Evolutionary conservation across 2,329 filamentous ascomycete genomes (phyloP).

Genomic region (Pyricularia sp.): DNA sequence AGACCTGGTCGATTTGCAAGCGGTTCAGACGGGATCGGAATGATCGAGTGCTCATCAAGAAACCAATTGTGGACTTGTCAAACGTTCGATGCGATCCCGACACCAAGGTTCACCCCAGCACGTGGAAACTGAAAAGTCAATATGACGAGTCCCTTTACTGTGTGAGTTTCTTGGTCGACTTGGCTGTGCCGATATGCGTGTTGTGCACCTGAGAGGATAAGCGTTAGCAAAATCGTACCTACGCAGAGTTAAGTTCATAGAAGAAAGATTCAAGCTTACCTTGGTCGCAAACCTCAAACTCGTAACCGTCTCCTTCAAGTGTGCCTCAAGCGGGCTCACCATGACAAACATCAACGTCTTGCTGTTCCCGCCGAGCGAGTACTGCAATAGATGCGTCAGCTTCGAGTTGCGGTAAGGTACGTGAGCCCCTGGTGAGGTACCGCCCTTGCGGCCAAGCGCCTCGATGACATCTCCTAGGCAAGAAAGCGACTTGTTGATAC

Average conservation of each 20-base stretch:
- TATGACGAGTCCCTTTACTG: conserved; percentile 18
- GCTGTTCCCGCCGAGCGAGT: conserved; percentile 85
- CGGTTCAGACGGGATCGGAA: background rate
- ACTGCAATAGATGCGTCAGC: conserved; percentile 89
- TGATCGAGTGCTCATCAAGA: background rate
- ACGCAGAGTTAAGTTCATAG: conserved; percentile 8
- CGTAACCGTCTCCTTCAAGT: conserved; percentile 84
- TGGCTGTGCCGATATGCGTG: conserved; percentile 84
- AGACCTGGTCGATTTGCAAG: background rate
- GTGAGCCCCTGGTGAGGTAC: conserved; percentile 35
- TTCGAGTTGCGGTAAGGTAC: conserved; percentile 95
- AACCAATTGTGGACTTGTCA: background rate
- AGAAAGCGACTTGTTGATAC: conserved; percentile 89
- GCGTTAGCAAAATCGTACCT: background rate
- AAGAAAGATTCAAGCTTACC: conserved; percentile 31
- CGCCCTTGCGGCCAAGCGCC: conserved; percentile 61
- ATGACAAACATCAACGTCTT: conserved; percentile 99
- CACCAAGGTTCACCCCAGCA: background rate
- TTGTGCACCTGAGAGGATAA: conserved; percentile 51
- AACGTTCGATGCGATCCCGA: background rate
- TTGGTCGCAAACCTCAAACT: conserved; percentile 94
- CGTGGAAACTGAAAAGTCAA: background rate
- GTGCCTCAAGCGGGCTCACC: conserved; percentile 82
- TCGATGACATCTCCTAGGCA: conserved; percentile 86
- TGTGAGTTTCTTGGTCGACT: conserved; percentile 52